Evolutionary conservation across 176 grass and related monocot species (phyloP), one percentile per base, ranked within the genome.

Genomic region (Avena eriantha): DNA sequence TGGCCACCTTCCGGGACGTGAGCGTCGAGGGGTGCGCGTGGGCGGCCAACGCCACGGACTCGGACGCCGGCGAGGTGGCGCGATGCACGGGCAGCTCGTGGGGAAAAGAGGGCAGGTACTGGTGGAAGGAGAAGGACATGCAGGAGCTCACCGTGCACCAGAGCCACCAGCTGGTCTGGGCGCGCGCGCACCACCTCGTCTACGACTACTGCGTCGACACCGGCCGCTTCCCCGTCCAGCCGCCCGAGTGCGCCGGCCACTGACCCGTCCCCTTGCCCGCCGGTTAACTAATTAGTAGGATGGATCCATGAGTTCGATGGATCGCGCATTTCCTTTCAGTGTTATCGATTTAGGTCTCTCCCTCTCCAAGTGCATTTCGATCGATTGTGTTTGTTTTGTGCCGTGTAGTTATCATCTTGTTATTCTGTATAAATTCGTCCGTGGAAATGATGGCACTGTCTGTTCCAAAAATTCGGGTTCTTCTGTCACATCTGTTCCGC

Each of bases 51-150:
- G 86, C 73, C 71, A 55, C 18, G 0, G 87, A 86, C 80, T 26
- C 4, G 11, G 90, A 67, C 75, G 92, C 70, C 36, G 89, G 78
- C 4, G 97, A 96, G 90, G 69, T 88, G 50, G 57, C 45, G 43
- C 92, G 96, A 3, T 98, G 96, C 77, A 94, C 79, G 29, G 92
- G 86, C 49, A 91, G 82, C 22, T 80, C 78, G 8, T 92, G 87
- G 90, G 96, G 96, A 0, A 98, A 98, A 57, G 96, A 95, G 49
- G 96, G 96, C 0, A 10, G 96, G 10, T 98, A 95, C 82, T 98
- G 96, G 96, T 98, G 96, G 96, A 98, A 98, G 93, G 93, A 98
- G 91, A 95, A 93, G 78, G 96, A 89, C 63, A 95, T 98, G 96
- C 89, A 92, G 92, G 90, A 86, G 90, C 90, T 99, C 43, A 89